Evolutionary conservation across 208 protist species (phyloP).

Genomic region (Zelonia costaricensis): DNA sequence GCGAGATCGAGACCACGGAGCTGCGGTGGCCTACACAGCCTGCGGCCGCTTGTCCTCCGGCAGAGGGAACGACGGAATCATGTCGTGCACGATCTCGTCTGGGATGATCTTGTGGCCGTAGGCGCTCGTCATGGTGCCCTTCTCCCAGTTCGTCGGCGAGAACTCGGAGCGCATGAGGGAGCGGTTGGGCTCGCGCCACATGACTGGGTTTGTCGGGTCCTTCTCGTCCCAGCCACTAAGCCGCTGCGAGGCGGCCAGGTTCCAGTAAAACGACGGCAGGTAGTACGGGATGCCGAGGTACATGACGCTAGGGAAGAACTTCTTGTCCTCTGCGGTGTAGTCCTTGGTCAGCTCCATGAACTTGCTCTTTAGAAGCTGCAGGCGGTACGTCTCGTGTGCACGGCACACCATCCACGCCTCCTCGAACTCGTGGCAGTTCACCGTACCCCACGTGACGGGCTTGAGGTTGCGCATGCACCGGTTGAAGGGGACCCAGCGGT

Average conservation of each 20-base stretch:
- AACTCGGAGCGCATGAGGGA: constrained; percentile 90
- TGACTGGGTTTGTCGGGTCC: constrained; percentile 85
- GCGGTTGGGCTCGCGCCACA: constrained; percentile 89
- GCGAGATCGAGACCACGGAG: too few species aligned
- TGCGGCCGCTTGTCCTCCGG: constrained; percentile 86
- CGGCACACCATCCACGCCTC: constrained; percentile 89
- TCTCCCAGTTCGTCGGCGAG: constrained; percentile 89
- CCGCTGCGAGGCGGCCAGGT: constrained; percentile 76
- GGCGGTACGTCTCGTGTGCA: constrained; percentile 84
- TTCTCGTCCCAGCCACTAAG: constrained; percentile 91
- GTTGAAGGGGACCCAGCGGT: constrained; percentile 83
- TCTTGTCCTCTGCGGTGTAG: constrained; percentile 90
- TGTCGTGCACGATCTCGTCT: constrained; percentile 85
- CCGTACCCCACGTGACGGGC: constrained; percentile 84
- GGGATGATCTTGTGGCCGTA: constrained; percentile 86
- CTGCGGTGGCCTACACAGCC: not conserved
- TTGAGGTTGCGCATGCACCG: constrained; percentile 86
- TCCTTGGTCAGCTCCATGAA: constrained; percentile 92
- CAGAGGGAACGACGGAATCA: constrained; percentile 89
- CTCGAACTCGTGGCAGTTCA: constrained; percentile 91
- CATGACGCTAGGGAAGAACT: constrained; percentile 88
- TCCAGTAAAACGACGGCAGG: constrained; percentile 85
- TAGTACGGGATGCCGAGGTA: constrained; percentile 83
- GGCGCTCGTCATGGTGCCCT: constrained; percentile 82
- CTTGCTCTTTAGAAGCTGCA: constrained; percentile 88